Percentiles rank a stretch among this genome's conserved stretches.
phyloP scores from a whole-genome alignment of 768 basidiomycete genomes.

The Saitozyma podzolica region DNA sequence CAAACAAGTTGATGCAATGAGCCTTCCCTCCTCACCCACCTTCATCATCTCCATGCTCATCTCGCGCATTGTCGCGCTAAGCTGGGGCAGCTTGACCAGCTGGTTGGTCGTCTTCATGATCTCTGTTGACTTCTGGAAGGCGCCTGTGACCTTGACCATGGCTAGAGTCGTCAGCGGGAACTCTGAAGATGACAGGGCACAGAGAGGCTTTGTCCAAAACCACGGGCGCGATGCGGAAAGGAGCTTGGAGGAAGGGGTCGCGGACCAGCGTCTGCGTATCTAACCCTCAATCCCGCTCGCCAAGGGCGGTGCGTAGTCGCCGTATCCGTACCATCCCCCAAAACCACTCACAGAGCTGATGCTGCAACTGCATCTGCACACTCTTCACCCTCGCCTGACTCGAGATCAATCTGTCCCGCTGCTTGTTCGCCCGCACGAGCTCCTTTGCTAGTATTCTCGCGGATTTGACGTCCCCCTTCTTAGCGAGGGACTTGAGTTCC shows the following conservation, averaged over 20 bases:
- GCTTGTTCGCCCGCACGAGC: slow-evolving; percentile 91
- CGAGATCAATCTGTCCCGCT: slow-evolving; percentile 86
- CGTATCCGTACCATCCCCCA: neutral
- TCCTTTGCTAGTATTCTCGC: slow-evolving; percentile 89
- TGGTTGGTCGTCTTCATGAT: slow-evolving; percentile 98
- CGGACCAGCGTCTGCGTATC: too few relatives aligned
- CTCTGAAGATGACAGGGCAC: neutral
- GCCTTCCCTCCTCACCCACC: slow-evolving; percentile 56
- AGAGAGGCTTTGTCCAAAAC: too few relatives aligned
- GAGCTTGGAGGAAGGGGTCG: too few relatives aligned
- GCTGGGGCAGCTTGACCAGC: slow-evolving; percentile 85
- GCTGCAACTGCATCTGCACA: slow-evolving; percentile 80
- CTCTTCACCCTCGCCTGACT: slow-evolving; percentile 91
- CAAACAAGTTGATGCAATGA: neutral
- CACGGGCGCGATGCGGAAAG: too few relatives aligned
- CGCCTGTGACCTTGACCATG: slow-evolving; percentile 95
- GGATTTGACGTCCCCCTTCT: slow-evolving; percentile 87
- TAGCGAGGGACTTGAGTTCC: slow-evolving; percentile 83
- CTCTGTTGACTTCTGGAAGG: slow-evolving; percentile 94
- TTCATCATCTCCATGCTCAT: slow-evolving; percentile 99
- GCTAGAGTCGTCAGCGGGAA: slow-evolving; percentile 60
- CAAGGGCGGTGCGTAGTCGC: too few relatives aligned
- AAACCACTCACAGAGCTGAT: slow-evolving; percentile 77
- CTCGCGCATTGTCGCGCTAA: slow-evolving; percentile 88
- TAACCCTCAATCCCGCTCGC: too few relatives aligned